phyloP scores from a whole-genome alignment of 257 asterid genomes.

The Solanum infundibuliforme region DNA sequence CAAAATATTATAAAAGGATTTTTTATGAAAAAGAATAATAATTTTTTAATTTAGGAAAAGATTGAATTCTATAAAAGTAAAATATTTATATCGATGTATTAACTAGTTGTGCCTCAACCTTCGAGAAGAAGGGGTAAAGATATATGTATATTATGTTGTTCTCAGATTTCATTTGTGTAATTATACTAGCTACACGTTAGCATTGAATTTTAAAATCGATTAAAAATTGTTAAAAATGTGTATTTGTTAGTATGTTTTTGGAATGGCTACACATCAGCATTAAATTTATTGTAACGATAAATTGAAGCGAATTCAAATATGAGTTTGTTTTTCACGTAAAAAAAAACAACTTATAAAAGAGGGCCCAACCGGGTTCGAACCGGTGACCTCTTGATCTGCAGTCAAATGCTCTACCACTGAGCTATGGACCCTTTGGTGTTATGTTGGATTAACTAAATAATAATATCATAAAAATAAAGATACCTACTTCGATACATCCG shows the following conservation, averaged over 20 bases:
- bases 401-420: conserved; percentile 93
- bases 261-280: background rate
- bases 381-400: conserved; percentile 49
- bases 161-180: no score
- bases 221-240: background rate
- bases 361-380: conserved; percentile 40
- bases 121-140: background rate
- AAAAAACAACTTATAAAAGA: no score
- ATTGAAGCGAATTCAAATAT: background rate
- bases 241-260: no score
- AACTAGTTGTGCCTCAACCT: background rate
- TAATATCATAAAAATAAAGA: background rate
- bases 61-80: background rate
- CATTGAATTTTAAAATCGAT: background rate
- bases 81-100: no score
- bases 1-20: background rate
- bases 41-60: background rate
- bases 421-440: conserved; percentile 32
- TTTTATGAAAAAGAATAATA: background rate
- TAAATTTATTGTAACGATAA: background rate
- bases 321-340: no score
- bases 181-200: no score
- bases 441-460: background rate
- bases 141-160: no score
- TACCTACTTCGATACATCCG: no score